Evolutionary conservation across 2,329 filamentous ascomycete species (phyloP), one percentile per base, ranked within the genome.

Genomic region (Colletotrichum sidae): DNA sequence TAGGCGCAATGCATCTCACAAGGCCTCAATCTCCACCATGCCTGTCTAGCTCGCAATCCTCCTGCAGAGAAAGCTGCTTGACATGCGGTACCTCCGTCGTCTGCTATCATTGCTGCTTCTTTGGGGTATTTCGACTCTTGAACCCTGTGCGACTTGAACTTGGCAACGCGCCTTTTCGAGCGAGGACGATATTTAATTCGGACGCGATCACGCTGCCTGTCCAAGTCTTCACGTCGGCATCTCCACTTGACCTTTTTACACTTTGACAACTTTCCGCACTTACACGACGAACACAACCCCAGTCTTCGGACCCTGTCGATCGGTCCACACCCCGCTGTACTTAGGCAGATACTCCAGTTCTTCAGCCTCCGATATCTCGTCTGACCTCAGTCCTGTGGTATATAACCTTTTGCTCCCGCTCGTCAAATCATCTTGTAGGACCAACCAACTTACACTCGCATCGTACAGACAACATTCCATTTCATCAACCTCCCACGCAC

Each of bases 171-270:
- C 54, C 56, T 58, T 44, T 47, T 35, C 49, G 42, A 35, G 39
- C 25, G 34, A 8, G 12, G 51, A 61, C 57, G 58, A 65, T 62
- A 65, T 54, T 63, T 65, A 65, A 49, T 62, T 57, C 58, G 52
- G 62, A 65, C 52, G 47, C 42, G 51, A 35, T 62, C 62, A 12
- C 59, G 47, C 39, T 6, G 49, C 25, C 25, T 25, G 4, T 25
- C 4, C 25, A 25, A 25, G 25, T 25, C 25, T 25, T 25, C 4
- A 2, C 25, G 42, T 63, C 46, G 33, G 25, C 12, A 42, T 49
- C 59, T 57, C 63, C 63, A 65, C 63, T 33, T 39, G 34, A 44
- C 44, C 37, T 42, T 62, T 65, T 65, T 65, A 62, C 58, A 65
- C 63, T 65, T 65, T 44, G 47, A 12, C 37, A 46, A 25, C 15